A percentile compares a stretch with the other conserved stretches of the same genome.
Evolutionary conservation across 1,284 basidiomycete species (phyloP).

Genomic region (Trichosporon asahii): DNA sequence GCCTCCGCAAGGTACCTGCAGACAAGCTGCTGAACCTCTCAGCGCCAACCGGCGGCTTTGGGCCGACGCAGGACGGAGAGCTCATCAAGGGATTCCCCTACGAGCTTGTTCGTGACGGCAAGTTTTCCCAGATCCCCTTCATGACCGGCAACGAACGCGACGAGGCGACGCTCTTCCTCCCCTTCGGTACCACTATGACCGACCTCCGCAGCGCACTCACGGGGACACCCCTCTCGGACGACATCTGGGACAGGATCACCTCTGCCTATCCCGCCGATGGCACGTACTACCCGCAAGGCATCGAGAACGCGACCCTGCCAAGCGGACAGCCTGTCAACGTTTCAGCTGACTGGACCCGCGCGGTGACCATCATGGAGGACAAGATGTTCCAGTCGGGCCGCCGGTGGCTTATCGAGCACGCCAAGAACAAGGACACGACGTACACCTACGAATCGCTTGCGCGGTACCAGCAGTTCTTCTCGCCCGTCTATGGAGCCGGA

Average conservation of each 20-base stretch:
- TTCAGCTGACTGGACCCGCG: not conserved
- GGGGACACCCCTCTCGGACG: not conserved
- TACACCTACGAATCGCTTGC: not conserved
- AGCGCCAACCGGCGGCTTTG: not conserved
- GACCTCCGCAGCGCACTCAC: not conserved
- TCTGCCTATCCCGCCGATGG: not conserved
- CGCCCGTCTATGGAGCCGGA: not conserved
- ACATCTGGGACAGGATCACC: not conserved
- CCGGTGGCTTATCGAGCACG: not conserved
- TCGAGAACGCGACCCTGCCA: not conserved
- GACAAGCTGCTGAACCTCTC: not conserved
- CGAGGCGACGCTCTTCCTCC: constrained; percentile 35
- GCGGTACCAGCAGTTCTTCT: not conserved
- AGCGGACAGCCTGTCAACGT: not conserved
- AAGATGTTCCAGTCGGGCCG: not conserved
- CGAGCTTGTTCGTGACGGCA: constrained; percentile 33
- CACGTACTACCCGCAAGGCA: not conserved
- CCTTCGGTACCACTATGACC: not conserved
- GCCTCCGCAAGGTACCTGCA: constrained; percentile 9
- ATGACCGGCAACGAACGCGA: constrained; percentile 47
- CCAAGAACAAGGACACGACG: not conserved
- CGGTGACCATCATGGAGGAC: not conserved
- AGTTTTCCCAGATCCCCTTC: constrained; percentile 45
- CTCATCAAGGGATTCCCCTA: constrained; percentile 42
- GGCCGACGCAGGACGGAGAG: constrained; percentile 43